A percentile compares a stretch with the other conserved stretches of the same genome.
Conservation (phyloP, 352 stramenopile species). For the Phytopythium chamaehyphon region DNA sequence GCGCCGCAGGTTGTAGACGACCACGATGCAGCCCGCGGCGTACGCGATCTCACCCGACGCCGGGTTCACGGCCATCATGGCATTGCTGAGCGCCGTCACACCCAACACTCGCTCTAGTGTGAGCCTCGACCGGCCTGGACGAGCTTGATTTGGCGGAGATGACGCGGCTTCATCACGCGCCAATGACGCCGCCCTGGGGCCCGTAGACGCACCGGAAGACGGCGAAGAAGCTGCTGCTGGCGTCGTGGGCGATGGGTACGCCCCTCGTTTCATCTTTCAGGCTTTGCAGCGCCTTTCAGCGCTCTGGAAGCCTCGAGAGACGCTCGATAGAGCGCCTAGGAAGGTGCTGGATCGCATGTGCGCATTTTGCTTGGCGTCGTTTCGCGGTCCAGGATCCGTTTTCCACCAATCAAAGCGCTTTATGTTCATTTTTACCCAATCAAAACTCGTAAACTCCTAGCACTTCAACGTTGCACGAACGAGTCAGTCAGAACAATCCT, state of each 20-base stretch:
- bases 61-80: constrained; percentile 70
- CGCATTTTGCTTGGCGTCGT: constrained; percentile 1
- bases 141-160: constrained; percentile 1
- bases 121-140: constrained; percentile 33
- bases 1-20: constrained; percentile 85
- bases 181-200: neutral
- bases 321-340: too few species aligned
- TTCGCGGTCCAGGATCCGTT: constrained; percentile 4
- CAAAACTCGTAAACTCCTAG: neutral
- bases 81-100: constrained; percentile 68
- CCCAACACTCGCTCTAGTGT: constrained; percentile 81
- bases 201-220: neutral
- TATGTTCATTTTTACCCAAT: neutral
- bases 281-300: too few species aligned
- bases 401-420: constrained; percentile 1
- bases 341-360: neutral
- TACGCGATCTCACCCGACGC: constrained; percentile 83
- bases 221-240: neutral
- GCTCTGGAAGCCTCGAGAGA: too few species aligned
- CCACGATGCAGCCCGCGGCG: constrained; percentile 82
- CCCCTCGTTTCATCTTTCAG: neutral
- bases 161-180: neutral
- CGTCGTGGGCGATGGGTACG: neutral
- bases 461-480: constrained; percentile 1
- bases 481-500: too few species aligned